Evolutionary conservation across 805 yeast genomes (phyloP).

Genomic region (Hanseniaspora singularis): DNA sequence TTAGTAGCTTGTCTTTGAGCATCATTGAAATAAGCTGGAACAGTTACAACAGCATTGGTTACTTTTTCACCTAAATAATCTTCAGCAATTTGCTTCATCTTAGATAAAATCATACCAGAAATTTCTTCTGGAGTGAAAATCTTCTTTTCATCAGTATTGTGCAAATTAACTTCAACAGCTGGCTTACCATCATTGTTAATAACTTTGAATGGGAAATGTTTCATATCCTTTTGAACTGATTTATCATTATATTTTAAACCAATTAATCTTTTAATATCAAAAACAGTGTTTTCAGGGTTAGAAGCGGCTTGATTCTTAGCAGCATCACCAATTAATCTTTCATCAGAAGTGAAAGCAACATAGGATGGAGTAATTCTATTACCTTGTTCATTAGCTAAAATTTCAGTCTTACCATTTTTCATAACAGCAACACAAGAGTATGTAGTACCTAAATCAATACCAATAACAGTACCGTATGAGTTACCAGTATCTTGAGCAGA

Average conservation of each 20-base stretch:
- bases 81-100: slow-evolving; percentile 89
- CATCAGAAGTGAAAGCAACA: slow-evolving; percentile 85
- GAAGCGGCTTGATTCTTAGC: slow-evolving; percentile 93
- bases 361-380: slow-evolving; percentile 93
- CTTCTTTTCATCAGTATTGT: slow-evolving; percentile 54
- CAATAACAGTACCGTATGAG: slow-evolving; percentile 56
- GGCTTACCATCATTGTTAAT: slow-evolving; percentile 70
- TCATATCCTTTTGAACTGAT: slow-evolving; percentile 68
- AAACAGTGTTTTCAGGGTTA: slow-evolving; percentile 75
- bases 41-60: slow-evolving; percentile 84
- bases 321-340: slow-evolving; percentile 89
- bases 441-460: slow-evolving; percentile 96
- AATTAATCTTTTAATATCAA: slow-evolving; percentile 83
- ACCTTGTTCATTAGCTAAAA: slow-evolving; percentile 92
- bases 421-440: slow-evolving; percentile 91
- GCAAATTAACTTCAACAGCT: slow-evolving; percentile 51
- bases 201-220: slow-evolving; percentile 69
- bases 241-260: slow-evolving; percentile 70
- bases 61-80: slow-evolving; percentile 75
- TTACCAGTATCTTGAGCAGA: slow-evolving; percentile 10
- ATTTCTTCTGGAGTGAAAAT: slow-evolving; percentile 84
- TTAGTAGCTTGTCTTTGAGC: slow-evolving; percentile 91
- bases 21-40: slow-evolving; percentile 87
- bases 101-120: slow-evolving; percentile 80
- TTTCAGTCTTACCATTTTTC: slow-evolving; percentile 79